phyloP scores from a whole-genome alignment of 2,329 filamentous ascomycete species.

The Aureobasidium sp. region DNA sequence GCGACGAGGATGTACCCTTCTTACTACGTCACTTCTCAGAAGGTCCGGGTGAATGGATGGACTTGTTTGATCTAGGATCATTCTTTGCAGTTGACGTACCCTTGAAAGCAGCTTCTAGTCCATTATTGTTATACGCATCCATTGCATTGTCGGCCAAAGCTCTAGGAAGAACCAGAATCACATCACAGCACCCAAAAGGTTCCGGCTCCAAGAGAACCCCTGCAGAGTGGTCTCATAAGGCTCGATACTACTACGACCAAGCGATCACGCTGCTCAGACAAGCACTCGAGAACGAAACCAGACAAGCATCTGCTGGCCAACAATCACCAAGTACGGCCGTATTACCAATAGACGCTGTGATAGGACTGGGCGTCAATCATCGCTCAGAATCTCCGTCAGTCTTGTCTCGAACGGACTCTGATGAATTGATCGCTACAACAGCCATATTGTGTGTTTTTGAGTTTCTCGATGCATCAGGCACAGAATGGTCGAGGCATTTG shows the following conservation, averaged over 20 bases:
- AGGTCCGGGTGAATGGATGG: slow-evolving; percentile 51
- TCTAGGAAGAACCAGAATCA: slow-evolving; percentile 39
- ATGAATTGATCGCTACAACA: slow-evolving; percentile 56
- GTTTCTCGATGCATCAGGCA: slow-evolving; percentile 55
- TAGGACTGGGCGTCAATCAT: background rate
- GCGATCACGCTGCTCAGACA: slow-evolving; percentile 28
- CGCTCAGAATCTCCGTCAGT: background rate
- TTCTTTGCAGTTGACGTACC: slow-evolving; percentile 56
- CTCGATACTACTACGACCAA: slow-evolving; percentile 51
- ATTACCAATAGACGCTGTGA: slow-evolving; percentile 28
- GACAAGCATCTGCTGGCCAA: background rate
- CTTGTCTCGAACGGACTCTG: slow-evolving; percentile 38
- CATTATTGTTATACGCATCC: slow-evolving; percentile 45
- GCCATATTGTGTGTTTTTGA: slow-evolving; percentile 62
- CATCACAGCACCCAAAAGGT: background rate
- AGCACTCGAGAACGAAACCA: slow-evolving; percentile 23
- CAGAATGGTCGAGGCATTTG: slow-evolving; percentile 56
- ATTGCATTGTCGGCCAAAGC: slow-evolving; percentile 56
- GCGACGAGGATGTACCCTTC: slow-evolving; percentile 49
- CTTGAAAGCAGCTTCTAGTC: slow-evolving; percentile 44
- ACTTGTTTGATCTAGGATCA: slow-evolving; percentile 47
- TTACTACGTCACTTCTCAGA: slow-evolving; percentile 53
- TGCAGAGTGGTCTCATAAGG: slow-evolving; percentile 51
- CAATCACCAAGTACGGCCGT: slow-evolving; percentile 15
- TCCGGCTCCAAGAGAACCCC: slow-evolving; percentile 12